phyloP scores from a whole-genome alignment of 2,329 filamentous ascomycete genomes.

The Camptophora hylomeconis region DNA sequence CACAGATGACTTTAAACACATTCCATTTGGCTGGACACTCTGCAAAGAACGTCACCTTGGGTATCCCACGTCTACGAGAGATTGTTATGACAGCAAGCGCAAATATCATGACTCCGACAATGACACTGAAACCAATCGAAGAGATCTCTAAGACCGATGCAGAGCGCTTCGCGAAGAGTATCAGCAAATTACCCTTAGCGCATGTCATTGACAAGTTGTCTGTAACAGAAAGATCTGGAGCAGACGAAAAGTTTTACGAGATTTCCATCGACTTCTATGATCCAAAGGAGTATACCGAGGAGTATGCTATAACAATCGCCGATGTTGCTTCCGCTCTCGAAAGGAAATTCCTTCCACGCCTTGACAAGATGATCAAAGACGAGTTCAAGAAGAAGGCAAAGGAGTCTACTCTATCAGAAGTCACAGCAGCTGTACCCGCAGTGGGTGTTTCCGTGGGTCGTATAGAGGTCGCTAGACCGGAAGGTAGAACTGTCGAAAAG shows the following conservation, averaged over 20 bases:
- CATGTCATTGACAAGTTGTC: constrained; percentile 71
- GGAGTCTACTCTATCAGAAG: constrained; percentile 40
- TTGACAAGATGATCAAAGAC: constrained; percentile 57
- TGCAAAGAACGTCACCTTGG: constrained; percentile 94
- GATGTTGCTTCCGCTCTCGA: constrained; percentile 76
- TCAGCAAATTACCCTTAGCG: constrained; percentile 71
- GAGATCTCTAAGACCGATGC: constrained; percentile 57
- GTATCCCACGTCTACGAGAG: constrained; percentile 93
- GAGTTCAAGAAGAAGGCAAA: constrained; percentile 69
- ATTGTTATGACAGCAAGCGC: constrained; percentile 95
- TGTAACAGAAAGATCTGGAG: constrained; percentile 63
- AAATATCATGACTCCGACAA: constrained; percentile 77
- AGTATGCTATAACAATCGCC: constrained; percentile 67
- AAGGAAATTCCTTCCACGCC: constrained; percentile 58
- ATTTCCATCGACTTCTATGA: constrained; percentile 76
- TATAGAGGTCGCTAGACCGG: constrained; percentile 36
- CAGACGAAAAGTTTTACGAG: constrained; percentile 72
- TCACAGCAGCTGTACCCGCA: constrained; percentile 60
- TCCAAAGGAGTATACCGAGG: constrained; percentile 64
- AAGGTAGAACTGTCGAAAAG: constrained; percentile 35
- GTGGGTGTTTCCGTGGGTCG: constrained; percentile 52
- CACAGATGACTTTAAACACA: constrained; percentile 98
- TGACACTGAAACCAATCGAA: constrained; percentile 68
- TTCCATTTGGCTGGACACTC: constrained; percentile 99
- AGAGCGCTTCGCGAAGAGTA: constrained; percentile 77